These are phyloP conservation scores for Nannochloropsis salina DNA, from an alignment of 108 stramenopile genomes.

Conservation along the genomic window DNA sequence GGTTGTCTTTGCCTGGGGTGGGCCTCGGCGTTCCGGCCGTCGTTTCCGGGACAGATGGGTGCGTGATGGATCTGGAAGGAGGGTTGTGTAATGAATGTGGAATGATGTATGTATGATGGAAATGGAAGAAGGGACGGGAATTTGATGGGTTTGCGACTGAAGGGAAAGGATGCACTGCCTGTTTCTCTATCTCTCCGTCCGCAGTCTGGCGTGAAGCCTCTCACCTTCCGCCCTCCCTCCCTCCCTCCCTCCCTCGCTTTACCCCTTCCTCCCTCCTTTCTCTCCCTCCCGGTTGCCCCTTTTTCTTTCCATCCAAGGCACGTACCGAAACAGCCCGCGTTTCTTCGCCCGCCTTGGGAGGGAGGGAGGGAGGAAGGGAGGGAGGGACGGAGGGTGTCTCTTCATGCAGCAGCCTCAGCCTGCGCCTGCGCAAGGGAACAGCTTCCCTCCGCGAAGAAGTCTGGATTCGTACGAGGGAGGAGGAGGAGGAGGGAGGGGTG, in stretches of 20 bases:
- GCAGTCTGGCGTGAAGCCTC: neutral
- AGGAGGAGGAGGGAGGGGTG: neutral
- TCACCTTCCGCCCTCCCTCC: neutral
- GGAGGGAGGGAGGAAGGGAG: neutral
- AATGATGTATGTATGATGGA: no score
- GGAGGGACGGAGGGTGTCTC: neutral
- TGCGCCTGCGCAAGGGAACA: neutral
- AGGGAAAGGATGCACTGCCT: no score
- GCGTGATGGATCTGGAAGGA: no score
- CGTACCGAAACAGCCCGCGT: neutral
- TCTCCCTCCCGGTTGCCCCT: neutral
- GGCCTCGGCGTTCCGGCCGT: no score
- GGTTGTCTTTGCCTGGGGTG: no score
- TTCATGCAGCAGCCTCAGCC: neutral
- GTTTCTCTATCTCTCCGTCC: neutral
- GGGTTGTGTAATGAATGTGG: no score
- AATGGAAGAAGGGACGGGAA: no score
- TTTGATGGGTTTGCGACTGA: no score
- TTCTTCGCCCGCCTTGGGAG: neutral
- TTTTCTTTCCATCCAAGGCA: neutral
- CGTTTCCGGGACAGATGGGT: no score
- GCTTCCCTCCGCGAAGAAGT: neutral
- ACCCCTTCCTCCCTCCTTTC: neutral
- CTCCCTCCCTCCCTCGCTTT: neutral
- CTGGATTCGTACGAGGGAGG: neutral